phyloP scores from a whole-genome alignment of 2,329 filamentous ascomycete genomes.

The Aspergillus tamarii region DNA sequence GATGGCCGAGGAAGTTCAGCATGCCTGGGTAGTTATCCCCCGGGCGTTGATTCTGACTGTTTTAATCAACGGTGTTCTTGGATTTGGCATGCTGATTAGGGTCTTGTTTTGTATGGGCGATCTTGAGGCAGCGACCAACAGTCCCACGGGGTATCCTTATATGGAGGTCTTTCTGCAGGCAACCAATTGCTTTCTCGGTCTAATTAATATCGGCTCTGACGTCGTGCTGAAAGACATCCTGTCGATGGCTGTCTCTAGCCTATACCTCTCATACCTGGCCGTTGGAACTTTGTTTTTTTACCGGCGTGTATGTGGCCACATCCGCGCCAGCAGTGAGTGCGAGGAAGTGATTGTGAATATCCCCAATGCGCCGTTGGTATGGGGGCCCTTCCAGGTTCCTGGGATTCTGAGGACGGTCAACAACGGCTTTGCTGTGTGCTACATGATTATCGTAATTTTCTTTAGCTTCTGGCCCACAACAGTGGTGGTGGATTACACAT shows the following conservation, averaged over 20 bases:
- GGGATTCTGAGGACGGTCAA: not conserved
- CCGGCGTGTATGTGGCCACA: slow-evolving; percentile 40
- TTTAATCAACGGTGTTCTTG: slow-evolving; percentile 40
- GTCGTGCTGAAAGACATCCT: slow-evolving; percentile 55
- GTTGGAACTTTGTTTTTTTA: slow-evolving; percentile 49
- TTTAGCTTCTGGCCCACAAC: not conserved
- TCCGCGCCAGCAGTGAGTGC: slow-evolving; percentile 14
- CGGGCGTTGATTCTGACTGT: slow-evolving; percentile 40
- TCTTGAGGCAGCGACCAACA: slow-evolving; percentile 33
- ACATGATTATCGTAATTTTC: not conserved
- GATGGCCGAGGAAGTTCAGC: slow-evolving; percentile 46
- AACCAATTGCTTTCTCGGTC: slow-evolving; percentile 44
- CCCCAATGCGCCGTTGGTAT: not conserved
- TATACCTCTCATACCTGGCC: slow-evolving; percentile 55
- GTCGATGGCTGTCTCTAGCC: slow-evolving; percentile 49
- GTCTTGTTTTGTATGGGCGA: slow-evolving; percentile 41
- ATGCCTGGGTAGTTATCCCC: slow-evolving; percentile 41
- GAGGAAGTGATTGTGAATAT: not conserved
- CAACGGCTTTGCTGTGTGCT: not conserved
- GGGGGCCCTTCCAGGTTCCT: not conserved
- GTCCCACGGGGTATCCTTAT: slow-evolving; percentile 41
- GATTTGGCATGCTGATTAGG: slow-evolving; percentile 40
- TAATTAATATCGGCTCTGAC: slow-evolving; percentile 56
- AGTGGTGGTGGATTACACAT: not conserved
- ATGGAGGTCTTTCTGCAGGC: slow-evolving; percentile 50